These are phyloP conservation scores for Schizochytrium sp. DNA, from an alignment of 108 stramenopile genomes.

Conservation along the genomic window DNA sequence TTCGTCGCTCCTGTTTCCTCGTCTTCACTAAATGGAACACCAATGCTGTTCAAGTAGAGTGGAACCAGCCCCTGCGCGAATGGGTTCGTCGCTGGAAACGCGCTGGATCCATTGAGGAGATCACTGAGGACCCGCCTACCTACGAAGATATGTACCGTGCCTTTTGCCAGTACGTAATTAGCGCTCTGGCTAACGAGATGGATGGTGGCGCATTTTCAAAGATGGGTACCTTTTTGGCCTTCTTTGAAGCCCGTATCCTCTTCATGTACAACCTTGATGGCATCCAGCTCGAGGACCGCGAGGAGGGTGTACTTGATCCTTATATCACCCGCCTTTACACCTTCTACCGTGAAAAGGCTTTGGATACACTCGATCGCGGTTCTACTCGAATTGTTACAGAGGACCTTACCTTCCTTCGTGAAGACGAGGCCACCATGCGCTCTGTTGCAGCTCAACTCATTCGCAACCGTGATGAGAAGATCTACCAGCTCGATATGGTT, in stretches of 20 bases:
- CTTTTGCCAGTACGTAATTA: conserved; percentile 51
- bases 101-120: neutral
- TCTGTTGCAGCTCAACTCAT: conserved; percentile 49
- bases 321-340: conserved; percentile 5
- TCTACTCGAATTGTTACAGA: conserved; percentile 42
- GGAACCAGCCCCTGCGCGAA: conserved; percentile 53
- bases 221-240: conserved; percentile 61
- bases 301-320: conserved; percentile 46
- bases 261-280: conserved; percentile 59
- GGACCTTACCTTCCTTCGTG: conserved; percentile 26
- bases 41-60: conserved; percentile 50
- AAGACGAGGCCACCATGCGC: conserved; percentile 61
- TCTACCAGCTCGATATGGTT: conserved; percentile 47
- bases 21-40: conserved; percentile 60
- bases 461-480: conserved; percentile 54
- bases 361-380: conserved; percentile 53
- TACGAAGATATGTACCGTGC: conserved; percentile 52
- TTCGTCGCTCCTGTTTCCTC: conserved; percentile 58
- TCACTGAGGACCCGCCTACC: conserved; percentile 50
- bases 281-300: conserved; percentile 53
- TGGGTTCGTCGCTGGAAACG: conserved; percentile 56
- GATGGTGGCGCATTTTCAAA: conserved; percentile 60
- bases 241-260: conserved; percentile 49
- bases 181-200: conserved; percentile 58
- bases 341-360: conserved; percentile 54